Evolutionary conservation across 257 asterid genomes (phyloP), one percentile per base, ranked within the genome.

Genomic region (Rubia yunnanensis): DNA sequence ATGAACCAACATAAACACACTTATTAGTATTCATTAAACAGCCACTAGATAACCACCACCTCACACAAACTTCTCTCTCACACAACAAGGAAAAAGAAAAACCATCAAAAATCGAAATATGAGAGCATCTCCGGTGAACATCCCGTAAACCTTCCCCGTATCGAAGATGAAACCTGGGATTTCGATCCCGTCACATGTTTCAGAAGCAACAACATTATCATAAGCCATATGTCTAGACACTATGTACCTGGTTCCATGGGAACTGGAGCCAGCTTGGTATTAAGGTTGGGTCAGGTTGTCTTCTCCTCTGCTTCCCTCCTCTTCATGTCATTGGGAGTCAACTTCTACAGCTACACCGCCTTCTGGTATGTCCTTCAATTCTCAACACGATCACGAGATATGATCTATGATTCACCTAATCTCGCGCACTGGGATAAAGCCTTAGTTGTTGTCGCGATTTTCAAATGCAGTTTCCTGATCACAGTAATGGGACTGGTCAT

Each of bases 401-500:
- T 41, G 4, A 10, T 39, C 3, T 44, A 2, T 20, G n/a, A 15
- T 44, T 3, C 4, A 4, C 52, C 52, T 44, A 26, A 13, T 10
- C n/a, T n/a, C n/a, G n/a, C n/a, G n/a, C n/a, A n/a, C n/a, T n/a
- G n/a, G n/a, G n/a, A n/a, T n/a, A n/a, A n/a, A n/a, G n/a, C n/a
- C n/a, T n/a, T n/a, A n/a, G n/a, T n/a, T n/a, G n/a, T n/a, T n/a
- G n/a, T n/a, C n/a, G n/a, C n/a, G n/a, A n/a, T n/a, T n/a, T 61
- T 39, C 8, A 28, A 55, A n/a, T 56, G 30, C 89, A 89, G 95
- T 73, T 83, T 85, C 77, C 73, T 83, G 79, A 89, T 85, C 46
- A 85, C 85, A 61, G 79, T 83, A 71, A 87, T 82, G 96, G 95
- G 96, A 26, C 77, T 87, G 70, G 86, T 78, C 57, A 80, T 89